Percentiles rank a stretch among this genome's conserved stretches.
phyloP scores from a whole-genome alignment of 73 alveolate genomes.

The Tetrahymena thermophila region DNA sequence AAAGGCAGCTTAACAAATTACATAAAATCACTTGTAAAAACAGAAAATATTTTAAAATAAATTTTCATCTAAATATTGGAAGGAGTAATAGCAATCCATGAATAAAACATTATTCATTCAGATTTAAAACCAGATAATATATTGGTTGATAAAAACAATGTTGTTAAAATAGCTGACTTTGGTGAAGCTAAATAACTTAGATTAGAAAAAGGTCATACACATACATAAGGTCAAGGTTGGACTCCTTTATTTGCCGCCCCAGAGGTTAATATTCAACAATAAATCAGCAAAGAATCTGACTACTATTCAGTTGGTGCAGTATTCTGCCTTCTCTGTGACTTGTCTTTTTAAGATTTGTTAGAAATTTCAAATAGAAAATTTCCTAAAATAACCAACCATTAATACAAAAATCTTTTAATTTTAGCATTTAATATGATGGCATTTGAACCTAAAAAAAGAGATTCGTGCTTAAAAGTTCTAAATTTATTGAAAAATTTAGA shows the following conservation, averaged over 20 bases:
- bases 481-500: no score
- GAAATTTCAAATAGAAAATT: no score
- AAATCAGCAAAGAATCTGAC: neutral
- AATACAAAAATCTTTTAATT: no score
- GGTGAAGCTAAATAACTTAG: neutral
- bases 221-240: neutral
- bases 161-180: neutral
- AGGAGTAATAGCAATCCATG: neutral
- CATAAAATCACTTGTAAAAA: neutral
- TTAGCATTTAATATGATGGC: neutral
- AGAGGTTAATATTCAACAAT: neutral
- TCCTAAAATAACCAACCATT: neutral
- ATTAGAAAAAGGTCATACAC: neutral
- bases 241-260: neutral
- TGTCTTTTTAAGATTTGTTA: neutral
- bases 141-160: neutral
- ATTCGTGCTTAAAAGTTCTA: neutral
- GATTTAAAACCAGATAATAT: neutral
- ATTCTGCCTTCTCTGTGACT: neutral
- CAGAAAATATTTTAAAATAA: neutral
- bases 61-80: neutral
- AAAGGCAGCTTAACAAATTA: neutral
- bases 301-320: neutral
- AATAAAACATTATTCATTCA: neutral
- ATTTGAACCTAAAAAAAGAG: neutral